Percentiles rank a stretch among this genome's conserved stretches.
These are phyloP conservation scores for slime mould (Dictyostelium discoideum) DNA, from an alignment of 78 protist genomes.

Conservation along the genomic window dicty_2.7 NC_007088.5:5249501-5250000, in stretches of 20 bases:
- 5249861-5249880: no score
- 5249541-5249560: slow-evolving; percentile 48
- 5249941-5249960: neutral
- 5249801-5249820: neutral
- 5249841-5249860: neutral
- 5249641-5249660: neutral
- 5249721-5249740: slow-evolving; percentile 82
- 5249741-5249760: slow-evolving; percentile 75
- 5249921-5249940: neutral
- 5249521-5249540: slow-evolving; percentile 27
- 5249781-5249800: slow-evolving; percentile 11
- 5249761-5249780: slow-evolving; percentile 71
- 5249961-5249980: slow-evolving; percentile 33
- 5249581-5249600: slow-evolving; percentile 83
- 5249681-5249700: slow-evolving; percentile 92
- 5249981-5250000: slow-evolving; percentile 86
- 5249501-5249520: neutral
- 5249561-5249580: slow-evolving; percentile 72
- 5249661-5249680: slow-evolving; percentile 21
- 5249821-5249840: no score
- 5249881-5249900: slow-evolving; percentile 70
- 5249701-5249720: slow-evolving; percentile 88
- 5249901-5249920: slow-evolving; percentile 52
- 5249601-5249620: no score
- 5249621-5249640: neutral